Evolutionary conservation across 257 asterid genomes (phyloP), one percentile per base, ranked within the genome.

Genomic region (Cinchona pubescens): DNA sequence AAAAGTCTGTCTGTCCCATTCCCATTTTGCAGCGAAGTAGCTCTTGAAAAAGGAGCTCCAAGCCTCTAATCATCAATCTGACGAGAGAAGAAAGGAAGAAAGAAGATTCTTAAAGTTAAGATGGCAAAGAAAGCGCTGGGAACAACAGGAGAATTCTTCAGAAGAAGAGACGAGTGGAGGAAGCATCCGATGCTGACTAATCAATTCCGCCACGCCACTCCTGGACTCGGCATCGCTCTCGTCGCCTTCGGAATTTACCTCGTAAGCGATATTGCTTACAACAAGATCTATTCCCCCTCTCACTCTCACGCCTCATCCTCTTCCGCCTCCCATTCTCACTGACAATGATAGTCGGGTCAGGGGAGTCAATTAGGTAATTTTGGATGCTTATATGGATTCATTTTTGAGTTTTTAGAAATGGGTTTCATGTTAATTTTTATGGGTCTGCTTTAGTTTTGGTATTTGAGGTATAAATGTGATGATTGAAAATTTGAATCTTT

Each of bases 91-190:
- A 27, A 60, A 27, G 34, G 32, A 59, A n/a, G 65, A 25, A 15
- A 12, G 11, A 32, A 3, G 19, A 32, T 21, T 19, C 34, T 10
- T 4, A n/a, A n/a, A 71, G 38, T 27, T 51, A 71, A 53, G 69
- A 49, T 83, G 86, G 86, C 79, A 63, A 83, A 62, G 71, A n/a
- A n/a, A n/a, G 75, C 86, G 32, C 73, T 90, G 79, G 99, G 99
- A 69, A 46, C 91, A 49, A 94, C 99, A 11, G 99, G 97, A 46
- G 99, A 92, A 84, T 94, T 94, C 67, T 94, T 92, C 90, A 86
- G 87, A 87, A 86, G 97, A 56, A 90, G 97, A 46, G 99, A 94
- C 60, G 96, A 76, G 83, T 92, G 97, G 97, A 83, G 99, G 83
- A 90, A 90, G 89, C 97, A 94, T 81, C 99, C 97, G 67, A 94